Base-by-base conservation (phyloP, 2,329 filamentous ascomycete genomes). In the Aureobasidium leucospermi region DNA sequence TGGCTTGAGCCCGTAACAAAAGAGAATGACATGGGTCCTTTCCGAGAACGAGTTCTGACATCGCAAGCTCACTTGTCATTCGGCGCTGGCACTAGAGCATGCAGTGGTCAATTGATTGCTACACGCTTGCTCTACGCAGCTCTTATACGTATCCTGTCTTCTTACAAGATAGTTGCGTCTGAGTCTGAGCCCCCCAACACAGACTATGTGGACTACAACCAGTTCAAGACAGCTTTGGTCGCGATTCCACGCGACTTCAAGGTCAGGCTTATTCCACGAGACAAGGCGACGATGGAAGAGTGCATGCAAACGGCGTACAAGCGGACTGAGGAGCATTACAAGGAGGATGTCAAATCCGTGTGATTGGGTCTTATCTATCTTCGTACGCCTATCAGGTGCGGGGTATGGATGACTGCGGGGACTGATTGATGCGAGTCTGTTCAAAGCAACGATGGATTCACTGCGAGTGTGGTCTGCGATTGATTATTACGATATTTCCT, bases 201-300 rank as follows among this genome's bases (percentile, higher is more conserved):
- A 0, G 81, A 85, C 65, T 85, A 85, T 62, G 78, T 85, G 4
- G 81, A 85, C 5, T 85, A 85, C 64, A 85, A 85, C 63, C 76
- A 80, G 65, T 78, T 83, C 64, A 84, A 85, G 69, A 79, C 77
- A 1, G 82, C 82, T 0, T 64, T 85, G 36, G 82, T 85, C 11
- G 82, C 83, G 0, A 84, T 85, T 53, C 83, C 82, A 1, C 70
- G 77, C 46, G 77, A 82, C 46, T 85, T 85, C 67, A 82, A 81
- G 65, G 77, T 84, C 5, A 79, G 73, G 65, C 68, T 85, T n/a
- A 71, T 82, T 15, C 79, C 81, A 0, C 72, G 82, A 47, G 79
- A 82, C 64, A 65, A 70, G 1, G 67, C 61, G 0, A 61, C 68
- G 29, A 74, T 71, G 4, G 67, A 64, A 1, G 72, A 74, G 31